Conservation (phyloP, 306 rosid genomes). For the Dryas alaskensis region DNA sequence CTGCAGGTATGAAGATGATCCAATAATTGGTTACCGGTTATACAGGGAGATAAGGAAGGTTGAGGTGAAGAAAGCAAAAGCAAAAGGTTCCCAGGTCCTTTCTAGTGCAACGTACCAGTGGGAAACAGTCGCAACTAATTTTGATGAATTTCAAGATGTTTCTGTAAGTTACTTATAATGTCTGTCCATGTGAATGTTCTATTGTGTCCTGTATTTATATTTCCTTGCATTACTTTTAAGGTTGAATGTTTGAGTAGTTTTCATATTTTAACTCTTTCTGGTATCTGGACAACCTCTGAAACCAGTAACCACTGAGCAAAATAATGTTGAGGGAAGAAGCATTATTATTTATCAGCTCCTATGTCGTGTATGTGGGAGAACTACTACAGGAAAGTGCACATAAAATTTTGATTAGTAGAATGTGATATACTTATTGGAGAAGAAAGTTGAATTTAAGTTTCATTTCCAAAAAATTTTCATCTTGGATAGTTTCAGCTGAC, state of each 20-base stretch:
- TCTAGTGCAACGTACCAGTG: slow-evolving; percentile 66
- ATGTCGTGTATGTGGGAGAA: not conserved
- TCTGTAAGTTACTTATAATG: slow-evolving; percentile 56
- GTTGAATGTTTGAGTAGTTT: not conserved
- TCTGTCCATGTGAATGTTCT: slow-evolving; percentile 23
- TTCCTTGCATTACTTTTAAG: slow-evolving; percentile 1
- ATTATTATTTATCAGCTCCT: not conserved
- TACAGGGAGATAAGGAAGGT: slow-evolving; percentile 86
- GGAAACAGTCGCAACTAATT: slow-evolving; percentile 91
- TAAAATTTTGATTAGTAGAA: not conserved
- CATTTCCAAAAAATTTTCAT: not conserved
- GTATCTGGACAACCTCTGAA: not conserved
- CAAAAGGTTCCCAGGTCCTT: slow-evolving; percentile 73
- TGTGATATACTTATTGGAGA: not conserved
- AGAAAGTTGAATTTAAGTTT: not conserved
- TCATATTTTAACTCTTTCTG: not conserved
- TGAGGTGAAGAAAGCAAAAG: slow-evolving; percentile 69
- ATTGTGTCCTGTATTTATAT: not conserved
- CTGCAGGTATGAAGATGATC: slow-evolving; percentile 97
- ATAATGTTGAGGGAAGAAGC: not conserved
- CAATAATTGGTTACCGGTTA: slow-evolving; percentile 81
- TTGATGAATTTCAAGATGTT: slow-evolving; percentile 91
- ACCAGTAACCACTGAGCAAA: not conserved
- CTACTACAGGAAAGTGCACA: not conserved
- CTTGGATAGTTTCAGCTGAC: not conserved